Evolutionary conservation across 352 stramenopile genomes (phyloP).

Genomic region (Achlya hypogyna): DNA sequence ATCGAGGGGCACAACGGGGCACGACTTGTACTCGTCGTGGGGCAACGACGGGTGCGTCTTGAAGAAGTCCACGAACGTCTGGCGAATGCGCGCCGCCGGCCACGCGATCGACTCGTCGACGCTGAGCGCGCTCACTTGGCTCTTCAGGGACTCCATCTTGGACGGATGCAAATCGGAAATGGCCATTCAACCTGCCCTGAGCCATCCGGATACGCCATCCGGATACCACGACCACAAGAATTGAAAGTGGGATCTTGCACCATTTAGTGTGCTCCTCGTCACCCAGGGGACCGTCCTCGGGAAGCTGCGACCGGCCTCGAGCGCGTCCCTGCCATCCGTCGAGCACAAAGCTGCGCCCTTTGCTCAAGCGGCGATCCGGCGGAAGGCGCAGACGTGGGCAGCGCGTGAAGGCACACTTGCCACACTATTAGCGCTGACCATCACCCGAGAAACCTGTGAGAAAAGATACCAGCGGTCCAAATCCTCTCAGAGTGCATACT

Average conservation of each 20-base stretch:
- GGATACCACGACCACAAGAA: not conserved
- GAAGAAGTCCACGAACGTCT: constrained; percentile 98
- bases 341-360: too few species aligned
- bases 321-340: too few species aligned
- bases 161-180: constrained; percentile 4
- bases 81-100: constrained; percentile 92
- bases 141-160: constrained; percentile 2
- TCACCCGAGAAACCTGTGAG: not conserved
- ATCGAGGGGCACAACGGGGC: constrained; percentile 93
- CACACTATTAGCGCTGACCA: not conserved
- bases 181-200: constrained; percentile 1
- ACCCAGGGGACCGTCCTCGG: too few species aligned
- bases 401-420: not conserved
- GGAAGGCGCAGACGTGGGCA: too few species aligned
- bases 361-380: too few species aligned
- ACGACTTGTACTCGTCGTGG: constrained; percentile 95
- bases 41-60: constrained; percentile 59
- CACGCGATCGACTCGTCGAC: constrained; percentile 41
- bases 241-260: not conserved
- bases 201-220: not conserved
- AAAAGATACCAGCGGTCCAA: not conserved
- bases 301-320: too few species aligned
- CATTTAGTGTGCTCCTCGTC: not conserved
- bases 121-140: not conserved
- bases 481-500: not conserved